Base-by-base conservation (phyloP, 345 rosid species). In the Camelina laxa region DNA sequence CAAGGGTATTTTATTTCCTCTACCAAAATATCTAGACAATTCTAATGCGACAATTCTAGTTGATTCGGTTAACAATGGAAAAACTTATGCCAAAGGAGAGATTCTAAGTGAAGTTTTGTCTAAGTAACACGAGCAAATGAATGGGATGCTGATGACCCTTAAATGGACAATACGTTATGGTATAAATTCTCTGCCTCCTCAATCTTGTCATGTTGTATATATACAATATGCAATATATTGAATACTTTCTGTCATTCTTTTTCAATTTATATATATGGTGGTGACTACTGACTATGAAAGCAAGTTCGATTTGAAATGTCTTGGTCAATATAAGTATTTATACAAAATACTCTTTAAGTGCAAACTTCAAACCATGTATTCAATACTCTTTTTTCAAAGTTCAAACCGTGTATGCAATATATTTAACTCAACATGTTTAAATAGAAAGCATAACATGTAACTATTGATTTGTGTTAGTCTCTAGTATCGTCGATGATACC, bases 131-230 rank as follows among this genome's bases (percentile, higher is more conserved):
- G 47, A 74, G 50, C 44, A 64, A 44, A 69, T 67, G 74, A 53
- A 61, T 76, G 35, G 30, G 71, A 44, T 76, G 75, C 72, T 76
- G 38, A 58, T 57, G 38, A 45, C 55, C 51, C 75, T 35, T 3
- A 47, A 47, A 76, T 64, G 54, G 80, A 76, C 80, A 36, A 76
- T 47, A 63, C 80, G 47, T 70, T 55, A 42, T 57, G 30, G 80
- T 15, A 70, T 72, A 63, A 63, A 70, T 76, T 70, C 75, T 70
- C 75, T 76, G 80, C 42, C 39, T 70, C 80, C 66, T 27, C 50
- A 38, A 57, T 48, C 63, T 63, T 47, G 60, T 55, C 75, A 76
- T 76, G 75, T 45, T 16, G 39, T 53, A 8, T 59, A 30, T 58
- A 53, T 39, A 31, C 7, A 31, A 5, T 0, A 31, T 31, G 35